phyloP scores from a whole-genome alignment of 352 stramenopile genomes.

The Phytophthora multivora region DNA sequence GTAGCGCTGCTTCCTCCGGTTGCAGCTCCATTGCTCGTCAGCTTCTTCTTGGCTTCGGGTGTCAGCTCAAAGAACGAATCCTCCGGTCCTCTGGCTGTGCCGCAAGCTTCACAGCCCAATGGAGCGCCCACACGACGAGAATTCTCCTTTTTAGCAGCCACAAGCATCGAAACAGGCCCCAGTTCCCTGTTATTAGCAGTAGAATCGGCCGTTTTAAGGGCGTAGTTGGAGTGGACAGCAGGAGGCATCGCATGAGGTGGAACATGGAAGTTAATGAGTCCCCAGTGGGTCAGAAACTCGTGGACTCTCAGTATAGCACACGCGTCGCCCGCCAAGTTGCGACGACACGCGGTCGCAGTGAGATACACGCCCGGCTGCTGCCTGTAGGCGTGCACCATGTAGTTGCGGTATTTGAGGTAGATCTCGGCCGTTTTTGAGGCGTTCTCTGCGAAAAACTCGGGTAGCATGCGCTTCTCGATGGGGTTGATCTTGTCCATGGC shows the following conservation, averaged over 20 bases:
- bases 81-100: conserved; percentile 27
- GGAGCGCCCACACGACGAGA: conserved; percentile 11
- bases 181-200: not conserved
- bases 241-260: conserved; percentile 71
- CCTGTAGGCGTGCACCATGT: conserved; percentile 83
- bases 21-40: conserved; percentile 25
- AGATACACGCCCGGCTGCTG: conserved; percentile 83
- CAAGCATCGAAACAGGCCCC: conserved; percentile 39
- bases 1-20: conserved; percentile 10
- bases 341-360: conserved; percentile 81
- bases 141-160: conserved; percentile 33
- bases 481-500: conserved; percentile 75
- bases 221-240: conserved; percentile 62
- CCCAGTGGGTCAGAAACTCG: conserved; percentile 88
- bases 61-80: conserved; percentile 63
- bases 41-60: conserved; percentile 61
- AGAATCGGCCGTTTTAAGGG: conserved; percentile 22
- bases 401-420: conserved; percentile 90
- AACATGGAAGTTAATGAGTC: conserved; percentile 87
- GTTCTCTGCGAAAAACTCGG: conserved; percentile 71
- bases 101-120: conserved; percentile 62
- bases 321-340: conserved; percentile 78
- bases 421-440: conserved; percentile 48
- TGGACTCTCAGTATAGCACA: conserved; percentile 86
- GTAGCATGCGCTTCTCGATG: conserved; percentile 83